Evolutionary conservation across 2,329 filamentous ascomycete genomes (phyloP).

Genomic region (Penicillium sclerotiorum): DNA sequence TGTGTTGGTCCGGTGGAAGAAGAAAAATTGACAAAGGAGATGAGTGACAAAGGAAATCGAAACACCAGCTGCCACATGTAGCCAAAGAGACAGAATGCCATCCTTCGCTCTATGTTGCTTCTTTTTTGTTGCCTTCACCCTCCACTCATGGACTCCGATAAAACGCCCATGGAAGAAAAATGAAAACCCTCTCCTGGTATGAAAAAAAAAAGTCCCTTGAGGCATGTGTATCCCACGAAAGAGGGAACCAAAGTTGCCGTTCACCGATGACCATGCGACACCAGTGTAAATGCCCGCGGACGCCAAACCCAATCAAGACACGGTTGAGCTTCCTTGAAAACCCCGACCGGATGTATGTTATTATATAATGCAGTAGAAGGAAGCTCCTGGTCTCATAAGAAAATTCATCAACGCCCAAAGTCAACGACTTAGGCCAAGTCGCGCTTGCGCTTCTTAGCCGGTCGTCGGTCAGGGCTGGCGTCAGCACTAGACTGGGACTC

Average conservation of each 20-base stretch:
- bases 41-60: slow-evolving; percentile 55
- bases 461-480: slow-evolving; percentile 49
- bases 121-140: slow-evolving; percentile 12
- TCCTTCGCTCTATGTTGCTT: slow-evolving; percentile 22
- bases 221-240: slow-evolving; percentile 8
- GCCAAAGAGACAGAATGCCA: slow-evolving; percentile 15
- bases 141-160: slow-evolving; percentile 15
- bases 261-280: slow-evolving; percentile 12
- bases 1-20: slow-evolving; percentile 19
- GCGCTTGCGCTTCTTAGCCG: slow-evolving; percentile 80
- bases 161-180: slow-evolving; percentile 6
- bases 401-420: slow-evolving; percentile 33
- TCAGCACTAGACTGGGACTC: slow-evolving; percentile 72
- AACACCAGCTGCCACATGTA: slow-evolving; percentile 13
- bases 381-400: slow-evolving; percentile 44
- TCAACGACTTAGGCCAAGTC: slow-evolving; percentile 56
- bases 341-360: slow-evolving; percentile 29
- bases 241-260: slow-evolving; percentile 16
- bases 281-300: slow-evolving; percentile 31
- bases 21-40: slow-evolving; percentile 43
- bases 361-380: slow-evolving; percentile 36
- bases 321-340: slow-evolving; percentile 27
- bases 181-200: background rate
- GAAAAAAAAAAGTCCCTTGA: slow-evolving; percentile 3
- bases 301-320: slow-evolving; percentile 37